phyloP scores from a whole-genome alignment of 2,329 filamentous ascomycete genomes.

The Aspergillus transmontanensis region DNA sequence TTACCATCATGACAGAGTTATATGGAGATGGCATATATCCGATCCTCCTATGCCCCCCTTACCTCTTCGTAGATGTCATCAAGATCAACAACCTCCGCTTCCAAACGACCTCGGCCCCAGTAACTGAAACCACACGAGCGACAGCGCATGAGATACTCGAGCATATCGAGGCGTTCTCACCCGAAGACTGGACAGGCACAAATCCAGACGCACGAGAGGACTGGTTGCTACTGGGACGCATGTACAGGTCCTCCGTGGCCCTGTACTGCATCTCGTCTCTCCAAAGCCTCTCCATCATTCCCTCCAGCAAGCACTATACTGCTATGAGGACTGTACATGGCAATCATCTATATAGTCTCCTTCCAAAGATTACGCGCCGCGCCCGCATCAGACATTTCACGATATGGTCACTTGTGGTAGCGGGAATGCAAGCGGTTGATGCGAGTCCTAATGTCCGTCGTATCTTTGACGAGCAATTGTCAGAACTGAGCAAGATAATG shows the following conservation, averaged over 20 bases:
- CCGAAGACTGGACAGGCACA: constrained; percentile 2
- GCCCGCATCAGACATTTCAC: constrained; percentile 5
- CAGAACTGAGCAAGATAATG: not conserved
- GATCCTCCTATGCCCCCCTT: constrained; percentile 5
- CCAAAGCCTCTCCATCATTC: constrained; percentile 4
- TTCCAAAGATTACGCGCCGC: not conserved
- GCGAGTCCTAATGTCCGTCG: not conserved
- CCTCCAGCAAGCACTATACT: not conserved
- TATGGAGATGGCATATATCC: constrained; percentile 11
- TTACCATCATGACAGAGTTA: constrained; percentile 1
- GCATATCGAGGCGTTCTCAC: constrained; percentile 7
- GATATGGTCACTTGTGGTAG: constrained; percentile 12
- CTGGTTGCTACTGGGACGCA: constrained; percentile 9
- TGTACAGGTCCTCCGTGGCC: constrained; percentile 10
- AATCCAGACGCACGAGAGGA: not conserved
- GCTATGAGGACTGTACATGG: constrained; percentile 3
- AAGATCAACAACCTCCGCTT: constrained; percentile 11
- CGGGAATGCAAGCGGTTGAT: not conserved
- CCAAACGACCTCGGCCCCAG: not conserved
- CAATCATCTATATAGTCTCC: not conserved
- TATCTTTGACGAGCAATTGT: constrained; percentile 1
- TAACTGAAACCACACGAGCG: not conserved
- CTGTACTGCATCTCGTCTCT: constrained; percentile 12
- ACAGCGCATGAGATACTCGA: constrained; percentile 2
- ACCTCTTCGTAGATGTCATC: constrained; percentile 6